Evolutionary conservation across 2,329 filamentous ascomycete genomes (phyloP), one percentile per base, ranked within the genome.

Genomic region (Alternaria arborescens): DNA sequence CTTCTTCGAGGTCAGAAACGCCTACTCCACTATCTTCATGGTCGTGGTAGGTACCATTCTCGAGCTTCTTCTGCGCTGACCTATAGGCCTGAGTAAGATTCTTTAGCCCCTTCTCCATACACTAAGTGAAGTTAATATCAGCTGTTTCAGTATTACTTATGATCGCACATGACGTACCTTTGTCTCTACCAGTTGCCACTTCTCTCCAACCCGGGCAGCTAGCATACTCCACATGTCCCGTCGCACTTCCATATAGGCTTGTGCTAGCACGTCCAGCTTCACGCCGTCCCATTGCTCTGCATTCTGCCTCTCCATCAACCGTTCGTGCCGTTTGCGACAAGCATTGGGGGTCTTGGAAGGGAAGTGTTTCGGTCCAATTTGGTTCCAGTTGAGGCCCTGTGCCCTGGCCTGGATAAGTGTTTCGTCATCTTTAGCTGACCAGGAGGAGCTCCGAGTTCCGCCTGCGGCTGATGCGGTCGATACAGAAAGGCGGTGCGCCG

Each of bases 301-400:
- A 59, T 89, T 88, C 74, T 83, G 74, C 67, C 89, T 88, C 80
- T 94, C 91, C 84, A 94, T 89, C 67, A 97, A 82, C 41, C 93
- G 86, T 80, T 97, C 93, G 72, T 96, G 92, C 56, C 93, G 88
- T 81, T 97, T 97, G 66, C 93, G 91, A 80, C 93, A 97, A 18
- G 93, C 93, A 76, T 95, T 95, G 60, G 90, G 80, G 12, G 85
- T 85, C 82, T 97, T 97, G 76, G 80, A 84, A 1, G 89, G 90
- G 76, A 97, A 97, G 79, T 92, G 88, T 63, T 85, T 87, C 62
- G 84, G 84, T 70, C 93, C 89, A 74, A 96, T 95, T 70, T 92
- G 89, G 55, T 87, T 86, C 93, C 93, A 97, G 79, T 94, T 94
- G 76, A 93, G 85, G 24, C 91, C 91, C 71, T 89, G 87, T 48